These are phyloP conservation scores for Mycena epipterygia DNA, from an alignment of 768 basidiomycete species.

Conservation along the genomic window DNA sequence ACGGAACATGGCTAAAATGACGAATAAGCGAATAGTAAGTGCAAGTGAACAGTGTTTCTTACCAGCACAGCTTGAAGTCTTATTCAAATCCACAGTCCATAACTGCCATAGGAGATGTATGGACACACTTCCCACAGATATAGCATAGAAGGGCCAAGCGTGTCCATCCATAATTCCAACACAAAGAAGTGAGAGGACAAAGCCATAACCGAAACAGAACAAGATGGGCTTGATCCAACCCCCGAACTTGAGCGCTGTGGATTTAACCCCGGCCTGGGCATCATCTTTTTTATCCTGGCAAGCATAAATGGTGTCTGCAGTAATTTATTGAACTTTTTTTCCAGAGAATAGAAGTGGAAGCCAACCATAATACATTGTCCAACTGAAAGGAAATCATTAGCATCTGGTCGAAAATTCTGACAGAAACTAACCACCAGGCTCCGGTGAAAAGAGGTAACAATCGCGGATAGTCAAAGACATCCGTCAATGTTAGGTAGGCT, in stretches of 20 bases:
- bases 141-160: too few species aligned
- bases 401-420: not conserved
- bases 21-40: too few species aligned
- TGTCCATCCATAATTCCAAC: too few species aligned
- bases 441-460: constrained; percentile 20
- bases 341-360: not conserved
- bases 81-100: too few species aligned
- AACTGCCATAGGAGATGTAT: too few species aligned
- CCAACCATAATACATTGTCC: not conserved
- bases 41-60: too few species aligned
- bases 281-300: constrained; percentile 72
- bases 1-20: too few species aligned
- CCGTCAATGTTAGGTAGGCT: constrained; percentile 48
- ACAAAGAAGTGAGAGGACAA: constrained; percentile 43
- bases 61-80: too few species aligned
- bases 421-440: not conserved
- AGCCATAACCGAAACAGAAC: constrained; percentile 52
- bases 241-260: constrained; percentile 68
- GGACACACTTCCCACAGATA: too few species aligned
- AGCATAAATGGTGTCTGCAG: constrained; percentile 66
- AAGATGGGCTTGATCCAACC: constrained; percentile 57
- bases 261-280: constrained; percentile 63
- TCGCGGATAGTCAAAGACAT: constrained; percentile 20
- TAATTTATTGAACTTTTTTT: not conserved
- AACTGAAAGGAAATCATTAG: not conserved